Percentiles rank a stretch among this genome's conserved stretches.
These are phyloP conservation scores for Talaromyces sp. DNA, from an alignment of 2,329 filamentous ascomycete genomes.

Conservation along the genomic window DNA sequence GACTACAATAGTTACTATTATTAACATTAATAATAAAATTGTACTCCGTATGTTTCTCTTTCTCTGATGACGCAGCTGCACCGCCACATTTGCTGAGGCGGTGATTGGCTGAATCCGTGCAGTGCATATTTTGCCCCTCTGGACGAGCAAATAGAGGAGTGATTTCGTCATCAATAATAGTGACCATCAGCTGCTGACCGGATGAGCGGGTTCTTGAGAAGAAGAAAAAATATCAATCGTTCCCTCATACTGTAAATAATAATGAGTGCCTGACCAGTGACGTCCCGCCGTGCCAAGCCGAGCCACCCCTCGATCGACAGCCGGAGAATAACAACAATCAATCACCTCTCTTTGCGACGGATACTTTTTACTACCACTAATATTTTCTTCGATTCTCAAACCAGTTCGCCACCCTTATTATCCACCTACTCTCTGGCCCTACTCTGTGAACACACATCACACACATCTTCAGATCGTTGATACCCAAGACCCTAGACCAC, in stretches of 20 bases:
- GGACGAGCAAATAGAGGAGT: neutral
- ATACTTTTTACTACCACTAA: neutral
- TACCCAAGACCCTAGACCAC: neutral
- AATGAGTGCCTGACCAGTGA: neutral
- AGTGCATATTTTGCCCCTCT: neutral
- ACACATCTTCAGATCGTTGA: neutral
- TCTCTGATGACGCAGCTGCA: slow-evolving; percentile 3
- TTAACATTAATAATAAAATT: neutral
- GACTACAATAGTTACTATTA: neutral
- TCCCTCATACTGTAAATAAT: neutral
- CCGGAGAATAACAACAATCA: neutral
- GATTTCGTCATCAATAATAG: neutral
- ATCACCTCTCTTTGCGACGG: neutral
- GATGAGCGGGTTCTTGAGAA: neutral
- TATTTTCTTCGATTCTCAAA: neutral
- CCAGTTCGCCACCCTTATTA: neutral
- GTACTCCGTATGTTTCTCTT: no score
- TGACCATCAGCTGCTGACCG: neutral
- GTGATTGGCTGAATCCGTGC: neutral
- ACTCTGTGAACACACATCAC: neutral
- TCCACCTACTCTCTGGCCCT: neutral
- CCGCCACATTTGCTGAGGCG: neutral
- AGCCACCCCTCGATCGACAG: neutral
- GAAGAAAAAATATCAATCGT: no score
- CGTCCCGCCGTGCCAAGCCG: neutral